A percentile compares a stretch with the other conserved stretches of the same genome.
phyloP scores from a whole-genome alignment of 1,284 basidiomycete species.

The Athelia psychrophila region DNA sequence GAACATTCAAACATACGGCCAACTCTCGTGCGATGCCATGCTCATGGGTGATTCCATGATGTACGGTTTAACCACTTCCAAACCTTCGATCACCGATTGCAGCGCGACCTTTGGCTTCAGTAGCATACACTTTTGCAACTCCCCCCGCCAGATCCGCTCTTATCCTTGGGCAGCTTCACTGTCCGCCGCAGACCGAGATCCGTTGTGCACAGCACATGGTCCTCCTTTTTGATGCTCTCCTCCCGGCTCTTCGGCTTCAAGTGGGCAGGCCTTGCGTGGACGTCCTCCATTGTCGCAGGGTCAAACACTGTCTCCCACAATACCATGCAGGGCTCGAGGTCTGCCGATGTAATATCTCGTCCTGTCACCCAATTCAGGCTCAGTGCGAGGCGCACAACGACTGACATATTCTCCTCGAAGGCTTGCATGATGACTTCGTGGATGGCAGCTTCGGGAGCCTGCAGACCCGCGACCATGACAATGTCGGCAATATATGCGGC shows the following conservation, averaged over 20 bases:
- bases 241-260: too few relatives aligned
- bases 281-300: conserved; percentile 38
- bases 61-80: conserved; percentile 25
- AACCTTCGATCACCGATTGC: conserved; percentile 22
- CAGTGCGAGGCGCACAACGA: conserved; percentile 38
- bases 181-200: conserved; percentile 31
- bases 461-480: conserved; percentile 39
- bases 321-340: conserved; percentile 41
- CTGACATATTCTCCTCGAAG: conserved; percentile 37
- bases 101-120: conserved; percentile 37
- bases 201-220: conserved; percentile 32
- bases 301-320: conserved; percentile 37
- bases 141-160: conserved; percentile 18
- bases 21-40: not conserved
- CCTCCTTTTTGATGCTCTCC: conserved; percentile 5
- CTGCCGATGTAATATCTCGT: conserved; percentile 49
- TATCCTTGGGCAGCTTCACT: conserved; percentile 19
- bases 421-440: conserved; percentile 23
- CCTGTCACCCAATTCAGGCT: conserved; percentile 48
- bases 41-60: not conserved
- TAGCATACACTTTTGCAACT: conserved; percentile 17
- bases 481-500: conserved; percentile 39
- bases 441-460: conserved; percentile 19
- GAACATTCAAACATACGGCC: not conserved
- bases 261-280: conserved; percentile 19